Evolutionary conservation across 2,329 filamentous ascomycete species (phyloP), one percentile per base, ranked within the genome.

Genomic region (Penicillium aurantiogriseum): DNA sequence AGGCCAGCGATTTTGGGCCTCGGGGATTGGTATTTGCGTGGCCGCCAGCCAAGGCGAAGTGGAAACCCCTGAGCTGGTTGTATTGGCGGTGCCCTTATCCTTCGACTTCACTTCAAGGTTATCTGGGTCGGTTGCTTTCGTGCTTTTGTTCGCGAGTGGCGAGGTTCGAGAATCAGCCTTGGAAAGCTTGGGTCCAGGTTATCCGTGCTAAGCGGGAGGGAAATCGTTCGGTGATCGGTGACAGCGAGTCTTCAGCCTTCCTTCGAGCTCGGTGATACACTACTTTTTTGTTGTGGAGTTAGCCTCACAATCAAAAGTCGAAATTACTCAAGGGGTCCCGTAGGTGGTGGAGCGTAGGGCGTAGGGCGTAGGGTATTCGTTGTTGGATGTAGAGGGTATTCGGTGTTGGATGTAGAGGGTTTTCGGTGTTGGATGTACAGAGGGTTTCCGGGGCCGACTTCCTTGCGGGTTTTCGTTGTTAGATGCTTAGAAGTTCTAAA

Each of bases 1-100:
- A 23, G 29, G 39, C 33, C 43, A 48, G 51, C 51, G 51, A 53
- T 31, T 53, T 53, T 53, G 51, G 51, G 42, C 51, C 42, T 39
- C 33, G n/a, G n/a, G 31, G 25, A 48, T 53, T 33, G 43, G 31
- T 47, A 53, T 29, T 43, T 47, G 31, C 23, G 33, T 39, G 51
- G 15, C 25, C n/a, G 17, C 42, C 31, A 39, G 33, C 13, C 13
- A 47, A 27, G 25, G 25, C 5, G 42, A 39, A 17, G 27, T 31
- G 39, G 15, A 15, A 9, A 11, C 23, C n/a, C 25, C 31, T n/a
- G 47, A 44, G 46, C 39, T 25, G 39, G 19, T 56, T 51, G 31
- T 44, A 29, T 45, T 39, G 33, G n/a, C 42, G 17, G 17, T 53
- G 23, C 36, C 43, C n/a, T 19, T 39, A 21, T 15, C n/a, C 42